Evolutionary conservation across 139 green algal species (phyloP).

Genomic region (Pleodorina starrii): DNA sequence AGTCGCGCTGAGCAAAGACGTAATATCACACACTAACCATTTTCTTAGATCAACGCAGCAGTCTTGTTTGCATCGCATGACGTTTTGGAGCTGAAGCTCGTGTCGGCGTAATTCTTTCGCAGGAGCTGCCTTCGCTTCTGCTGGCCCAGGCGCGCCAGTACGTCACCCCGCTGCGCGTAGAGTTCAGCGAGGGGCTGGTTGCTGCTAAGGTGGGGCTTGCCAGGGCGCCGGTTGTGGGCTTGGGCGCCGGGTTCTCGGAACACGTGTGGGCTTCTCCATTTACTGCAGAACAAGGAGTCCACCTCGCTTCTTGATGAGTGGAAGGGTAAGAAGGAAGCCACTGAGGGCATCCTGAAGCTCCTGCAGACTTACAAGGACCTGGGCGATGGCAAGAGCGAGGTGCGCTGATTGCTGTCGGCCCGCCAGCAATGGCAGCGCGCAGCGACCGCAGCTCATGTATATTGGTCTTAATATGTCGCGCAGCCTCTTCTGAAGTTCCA

Average conservation of each 20-base stretch:
- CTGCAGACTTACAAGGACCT: conserved; percentile 76
- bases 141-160: conserved; percentile 48
- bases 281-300: conserved; percentile 45
- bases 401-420: conserved; percentile 27
- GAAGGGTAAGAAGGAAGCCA: conserved; percentile 61
- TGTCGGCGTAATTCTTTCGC: conserved; percentile 26
- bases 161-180: conserved; percentile 38
- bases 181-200: conserved; percentile 57
- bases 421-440: not conserved
- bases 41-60: not conserved
- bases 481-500: conserved; percentile 76
- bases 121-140: conserved; percentile 46
- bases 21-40: too few species aligned
- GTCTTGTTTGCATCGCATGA: not conserved
- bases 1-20: too few species aligned
- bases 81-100: not conserved
- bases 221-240: not conserved
- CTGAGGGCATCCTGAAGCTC: conserved; percentile 65
- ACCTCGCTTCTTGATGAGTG: conserved; percentile 56
- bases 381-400: conserved; percentile 70
- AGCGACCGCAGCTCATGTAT: not conserved
- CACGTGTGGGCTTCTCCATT: not conserved
- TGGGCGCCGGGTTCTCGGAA: not conserved
- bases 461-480: not conserved
- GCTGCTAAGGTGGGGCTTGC: conserved; percentile 42